Evolutionary conservation across 352 stramenopile species (phyloP), one percentile per base, ranked within the genome.

Genomic region (Phytophthora chlamydospora): DNA sequence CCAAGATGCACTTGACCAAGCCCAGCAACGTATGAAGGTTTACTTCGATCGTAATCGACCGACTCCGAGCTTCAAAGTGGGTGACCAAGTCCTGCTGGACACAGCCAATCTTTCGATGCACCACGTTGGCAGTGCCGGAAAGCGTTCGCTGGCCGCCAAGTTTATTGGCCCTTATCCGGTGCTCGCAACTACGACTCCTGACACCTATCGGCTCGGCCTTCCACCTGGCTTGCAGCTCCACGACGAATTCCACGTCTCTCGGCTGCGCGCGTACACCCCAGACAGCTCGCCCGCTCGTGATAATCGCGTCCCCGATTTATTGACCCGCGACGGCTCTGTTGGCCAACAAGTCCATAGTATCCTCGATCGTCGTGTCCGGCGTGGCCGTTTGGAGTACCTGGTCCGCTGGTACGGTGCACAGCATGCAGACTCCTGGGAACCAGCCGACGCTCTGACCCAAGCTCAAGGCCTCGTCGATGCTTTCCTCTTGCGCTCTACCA

Each of bases 11-110:
- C 55, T 63, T 1, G 36, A 55, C 8, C 45, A 54, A 40, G 44
- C 44, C 10, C 55, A 63, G 8, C 44, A 49, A n/a, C 24, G 55
- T 3, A 51, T 57, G 45, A 64, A 51, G 32, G 33, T 31, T 32
- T 58, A 45, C 14, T 45, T 21, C n/a, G 38, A 44, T 21, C 38
- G n/a, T 8, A 44, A 44, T 19, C 38, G 38, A 44, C 38, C 38
- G 12, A 5, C 38, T 10, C 14, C n/a, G 10, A 11, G 12, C 7
- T 44, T 44, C 19, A 10, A 16, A 2, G 38, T 44, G 21, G 38
- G 38, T 19, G 38, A 44, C 19, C 12, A 44, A 44, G 11, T 44
- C 7, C 11, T 44, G 1, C n/a, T 44, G 12, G n/a, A 44, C 38
- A 44, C 38, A 12, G 11, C 38, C 14, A 44, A 44, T 19, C 38